These are phyloP conservation scores for Hypericum androsaemum DNA, from an alignment of 345 rosid genomes.

Conservation along the genomic window DNA sequence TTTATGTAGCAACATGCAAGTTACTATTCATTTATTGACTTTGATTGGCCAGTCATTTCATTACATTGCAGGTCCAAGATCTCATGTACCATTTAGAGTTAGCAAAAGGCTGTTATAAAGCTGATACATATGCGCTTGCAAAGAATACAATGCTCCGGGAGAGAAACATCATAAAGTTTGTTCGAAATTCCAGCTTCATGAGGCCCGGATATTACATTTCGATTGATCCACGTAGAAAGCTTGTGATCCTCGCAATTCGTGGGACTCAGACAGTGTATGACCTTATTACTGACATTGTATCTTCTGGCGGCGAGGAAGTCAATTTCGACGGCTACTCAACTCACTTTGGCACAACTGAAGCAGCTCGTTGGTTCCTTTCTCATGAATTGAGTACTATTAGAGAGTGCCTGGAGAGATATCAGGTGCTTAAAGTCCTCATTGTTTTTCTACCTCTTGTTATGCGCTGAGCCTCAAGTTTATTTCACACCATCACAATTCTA, in stretches of 20 bases:
- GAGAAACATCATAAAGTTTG: slow-evolving; percentile 58
- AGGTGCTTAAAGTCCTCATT: slow-evolving; percentile 30
- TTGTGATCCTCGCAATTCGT: slow-evolving; percentile 67
- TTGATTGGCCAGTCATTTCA: background rate
- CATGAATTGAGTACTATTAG: slow-evolving; percentile 64
- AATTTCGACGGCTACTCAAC: slow-evolving; percentile 85
- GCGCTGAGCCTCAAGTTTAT: background rate
- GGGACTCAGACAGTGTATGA: slow-evolving; percentile 88
- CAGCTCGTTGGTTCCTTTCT: slow-evolving; percentile 88
- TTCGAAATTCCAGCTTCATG: slow-evolving; percentile 67
- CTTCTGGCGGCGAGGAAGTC: slow-evolving; percentile 73
- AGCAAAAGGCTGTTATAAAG: slow-evolving; percentile 71
- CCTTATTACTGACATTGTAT: slow-evolving; percentile 71
- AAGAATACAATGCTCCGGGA: slow-evolving; percentile 77
- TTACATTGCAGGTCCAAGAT: slow-evolving; percentile 19
- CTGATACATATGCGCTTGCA: slow-evolving; percentile 39
- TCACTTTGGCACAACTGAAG: slow-evolving; percentile 94
- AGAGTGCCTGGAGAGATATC: slow-evolving; percentile 53
- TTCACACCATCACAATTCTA: background rate
- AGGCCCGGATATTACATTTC: slow-evolving; percentile 89
- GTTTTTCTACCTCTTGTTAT: slow-evolving; percentile 6
- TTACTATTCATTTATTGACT: too few relatives aligned
- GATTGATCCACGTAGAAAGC: slow-evolving; percentile 62
- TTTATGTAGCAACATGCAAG: too few relatives aligned
- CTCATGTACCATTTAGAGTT: slow-evolving; percentile 79